Evolutionary conservation across 2,329 filamentous ascomycete species (phyloP).

Genomic region (Rutstroemia sp.): DNA sequence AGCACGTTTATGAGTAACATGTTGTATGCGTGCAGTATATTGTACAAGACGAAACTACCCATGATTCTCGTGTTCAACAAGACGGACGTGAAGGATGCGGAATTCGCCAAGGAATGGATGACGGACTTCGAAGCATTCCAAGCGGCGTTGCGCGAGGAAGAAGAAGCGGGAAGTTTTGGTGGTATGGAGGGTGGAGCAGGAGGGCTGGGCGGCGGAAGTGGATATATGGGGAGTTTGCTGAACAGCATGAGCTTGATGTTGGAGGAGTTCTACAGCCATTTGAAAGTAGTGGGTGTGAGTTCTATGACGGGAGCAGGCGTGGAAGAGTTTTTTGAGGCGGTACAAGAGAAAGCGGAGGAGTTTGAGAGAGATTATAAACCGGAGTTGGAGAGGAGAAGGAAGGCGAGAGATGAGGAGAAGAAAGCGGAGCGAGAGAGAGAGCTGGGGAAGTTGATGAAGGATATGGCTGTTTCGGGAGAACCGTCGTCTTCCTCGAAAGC

Average conservation of each 20-base stretch:
- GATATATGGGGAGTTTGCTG: slow-evolving; percentile 91
- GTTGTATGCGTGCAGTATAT: slow-evolving; percentile 96
- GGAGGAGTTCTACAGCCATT: slow-evolving; percentile 93
- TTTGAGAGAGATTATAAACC: slow-evolving; percentile 88
- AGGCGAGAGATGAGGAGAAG: slow-evolving; percentile 70
- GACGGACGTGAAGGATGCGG: slow-evolving; percentile 86
- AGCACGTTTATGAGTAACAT: slow-evolving; percentile 99
- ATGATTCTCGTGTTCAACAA: slow-evolving; percentile 99
- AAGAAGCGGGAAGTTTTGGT: slow-evolving; percentile 69
- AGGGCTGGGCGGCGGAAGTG: slow-evolving; percentile 63
- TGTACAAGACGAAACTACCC: slow-evolving; percentile 96
- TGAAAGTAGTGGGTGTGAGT: slow-evolving; percentile 88
- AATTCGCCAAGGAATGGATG: slow-evolving; percentile 98
- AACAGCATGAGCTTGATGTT: slow-evolving; percentile 98
- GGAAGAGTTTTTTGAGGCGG: slow-evolving; percentile 87
- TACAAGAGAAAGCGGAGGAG: slow-evolving; percentile 78
- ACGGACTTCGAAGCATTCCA: slow-evolving; percentile 97
- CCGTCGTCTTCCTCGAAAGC: slow-evolving; percentile 30
- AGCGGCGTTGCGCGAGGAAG: slow-evolving; percentile 71
- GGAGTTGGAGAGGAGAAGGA: slow-evolving; percentile 72
- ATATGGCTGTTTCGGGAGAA: slow-evolving; percentile 60
- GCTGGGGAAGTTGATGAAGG: slow-evolving; percentile 87
- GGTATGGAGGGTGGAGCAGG: slow-evolving; percentile 56
- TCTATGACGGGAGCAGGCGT: slow-evolving; percentile 88
- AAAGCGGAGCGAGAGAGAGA: slow-evolving; percentile 67